Evolutionary conservation across 495 filamentous ascomycete species (phyloP), one percentile per base, ranked within the genome.

Genomic region (Sphaerosporella brunnea): DNA sequence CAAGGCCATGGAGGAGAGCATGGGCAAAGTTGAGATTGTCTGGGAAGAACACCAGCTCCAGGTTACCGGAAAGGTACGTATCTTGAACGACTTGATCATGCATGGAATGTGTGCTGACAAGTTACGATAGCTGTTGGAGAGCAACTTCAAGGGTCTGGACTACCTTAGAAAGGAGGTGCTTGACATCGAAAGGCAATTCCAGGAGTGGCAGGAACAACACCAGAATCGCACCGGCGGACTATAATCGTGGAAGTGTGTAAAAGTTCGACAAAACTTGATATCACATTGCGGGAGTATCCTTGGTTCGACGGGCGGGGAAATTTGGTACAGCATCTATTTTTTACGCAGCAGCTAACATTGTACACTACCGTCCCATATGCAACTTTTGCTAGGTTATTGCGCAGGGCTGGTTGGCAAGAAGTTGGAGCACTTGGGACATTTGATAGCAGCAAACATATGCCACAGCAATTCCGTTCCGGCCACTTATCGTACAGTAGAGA

Each of bases 71-170:
- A 87, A 92, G 80, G 88, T 93, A 63, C 42, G 75, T 59, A 48
- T 36, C 15, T 30, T 28, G 19, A 26, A 21, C 20, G 13, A 4
- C 23, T 24, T n/a, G n/a, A n/a, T n/a, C n/a, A n/a, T 32, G 20
- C 3, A 34, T 24, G n/a, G 47, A 53, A 56, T 50, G 52, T 24
- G 49, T 37, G 20, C 10, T 30, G 20, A 35, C 9, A 20, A 45
- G 39, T 41, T 50, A n/a, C 42, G 36, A 51, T 42, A 95, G 90
- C 82, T 96, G 44, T 65, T 99, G 45, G 78, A 82, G 53, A 84
- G 87, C 55, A 96, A 93, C 61, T 82, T 84, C 52, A 77, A 76
- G 50, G 92, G 96, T 63, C 71, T 99, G 10, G 68, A 78, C 54
- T 80, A 88, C 62, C 69, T 99, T 45, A 82, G 79, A 55, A 80